Percentiles rank a stretch among this genome's conserved stretches.
Evolutionary conservation across 1,284 basidiomycete genomes (phyloP).

Genomic region (Lentinula novae-zelandiae): DNA sequence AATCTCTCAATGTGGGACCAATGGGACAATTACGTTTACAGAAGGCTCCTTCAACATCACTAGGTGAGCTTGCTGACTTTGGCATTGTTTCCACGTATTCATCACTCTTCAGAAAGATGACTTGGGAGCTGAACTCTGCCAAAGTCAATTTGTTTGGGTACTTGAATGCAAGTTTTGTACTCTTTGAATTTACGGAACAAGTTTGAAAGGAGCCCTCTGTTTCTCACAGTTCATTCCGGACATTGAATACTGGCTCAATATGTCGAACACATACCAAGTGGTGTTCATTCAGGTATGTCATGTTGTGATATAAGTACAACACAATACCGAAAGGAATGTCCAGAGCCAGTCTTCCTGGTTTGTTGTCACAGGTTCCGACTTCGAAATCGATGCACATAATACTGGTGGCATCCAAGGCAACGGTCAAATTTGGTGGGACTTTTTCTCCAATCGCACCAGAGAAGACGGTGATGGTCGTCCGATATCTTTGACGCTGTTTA

Average conservation of each 20-base stretch:
- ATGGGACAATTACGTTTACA: conserved; percentile 43
- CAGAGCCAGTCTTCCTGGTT: conserved; percentile 66
- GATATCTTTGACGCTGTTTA: conserved; percentile 53
- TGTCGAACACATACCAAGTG: conserved; percentile 53
- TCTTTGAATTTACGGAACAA: not conserved
- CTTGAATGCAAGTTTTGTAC: conserved; percentile 39
- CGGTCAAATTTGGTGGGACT: conserved; percentile 54
- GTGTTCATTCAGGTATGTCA: conserved; percentile 54
- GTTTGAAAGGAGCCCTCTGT: not conserved
- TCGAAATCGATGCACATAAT: conserved; percentile 55
- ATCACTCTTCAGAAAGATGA: conserved; percentile 45
- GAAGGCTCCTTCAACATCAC: conserved; percentile 51
- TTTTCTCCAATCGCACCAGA: conserved; percentile 38
- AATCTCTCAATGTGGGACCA: conserved; percentile 49
- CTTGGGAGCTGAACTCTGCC: conserved; percentile 50
- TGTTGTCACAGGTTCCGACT: conserved; percentile 56
- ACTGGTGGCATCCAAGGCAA: conserved; percentile 65
- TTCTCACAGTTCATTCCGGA: conserved; percentile 47
- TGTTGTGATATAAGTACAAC: not conserved
- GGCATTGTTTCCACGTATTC: not conserved
- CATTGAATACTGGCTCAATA: conserved; percentile 58
- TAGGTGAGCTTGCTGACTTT: conserved; percentile 26
- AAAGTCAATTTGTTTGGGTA: conserved; percentile 52
- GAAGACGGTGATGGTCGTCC: conserved; percentile 60
- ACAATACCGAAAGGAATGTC: not conserved